Conservation (phyloP, 805 yeast genomes). For the Ogataea salicorniae region DNA sequence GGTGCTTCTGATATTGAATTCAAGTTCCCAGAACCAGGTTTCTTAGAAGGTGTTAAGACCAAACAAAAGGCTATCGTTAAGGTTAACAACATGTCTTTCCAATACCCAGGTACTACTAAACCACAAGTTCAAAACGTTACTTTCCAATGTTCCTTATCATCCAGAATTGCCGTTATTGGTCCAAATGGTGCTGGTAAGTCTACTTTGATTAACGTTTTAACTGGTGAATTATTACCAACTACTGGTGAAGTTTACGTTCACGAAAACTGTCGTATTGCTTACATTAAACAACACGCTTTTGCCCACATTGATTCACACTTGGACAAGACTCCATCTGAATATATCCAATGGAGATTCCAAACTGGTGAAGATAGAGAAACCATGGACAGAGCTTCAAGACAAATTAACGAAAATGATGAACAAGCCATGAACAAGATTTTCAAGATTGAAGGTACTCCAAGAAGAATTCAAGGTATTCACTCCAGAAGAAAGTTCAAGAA, state of each 20-base stretch:
- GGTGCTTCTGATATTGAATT: conserved; percentile 98
- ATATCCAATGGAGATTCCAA: conserved; percentile 99
- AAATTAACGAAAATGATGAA: conserved; percentile 95
- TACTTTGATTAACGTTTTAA: conserved; percentile 95
- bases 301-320: conserved; percentile 98
- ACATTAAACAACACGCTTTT: conserved; percentile 99
- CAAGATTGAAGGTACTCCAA: conserved; percentile 97
- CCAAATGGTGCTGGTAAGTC: conserved; percentile 99
- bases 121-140: conserved; percentile 89
- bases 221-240: conserved; percentile 99
- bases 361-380: conserved; percentile 99
- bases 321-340: conserved; percentile 99
- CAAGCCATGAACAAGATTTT: conserved; percentile 98
- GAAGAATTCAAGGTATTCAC: conserved; percentile 92
- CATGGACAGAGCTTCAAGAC: conserved; percentile 99
- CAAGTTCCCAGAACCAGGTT: conserved; percentile 99
- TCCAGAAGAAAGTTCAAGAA: conserved; percentile 99
- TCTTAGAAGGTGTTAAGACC: conserved; percentile 99
- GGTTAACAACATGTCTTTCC: conserved; percentile 96
- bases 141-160: conserved; percentile 98
- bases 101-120: conserved; percentile 97
- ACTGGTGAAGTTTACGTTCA: conserved; percentile 98
- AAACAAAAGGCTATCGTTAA: conserved; percentile 99
- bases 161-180: conserved; percentile 99
- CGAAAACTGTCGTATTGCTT: conserved; percentile 99